Conservation (phyloP, 2,329 filamentous ascomycete species). For the Aureobasidium pullulans region DNA sequence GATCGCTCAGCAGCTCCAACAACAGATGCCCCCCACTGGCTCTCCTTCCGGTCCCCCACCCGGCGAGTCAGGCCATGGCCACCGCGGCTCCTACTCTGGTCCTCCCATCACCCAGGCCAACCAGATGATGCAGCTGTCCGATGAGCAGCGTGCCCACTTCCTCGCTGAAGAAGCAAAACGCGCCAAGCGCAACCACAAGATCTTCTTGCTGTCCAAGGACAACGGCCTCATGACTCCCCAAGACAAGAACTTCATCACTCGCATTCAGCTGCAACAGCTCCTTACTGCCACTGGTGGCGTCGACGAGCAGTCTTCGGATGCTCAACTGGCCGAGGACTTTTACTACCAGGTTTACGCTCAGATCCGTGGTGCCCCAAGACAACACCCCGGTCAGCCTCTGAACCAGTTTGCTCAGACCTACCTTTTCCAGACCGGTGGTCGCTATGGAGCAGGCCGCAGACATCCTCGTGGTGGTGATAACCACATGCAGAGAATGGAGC, state of each 20-base stretch:
- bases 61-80: slow-evolving; percentile 24
- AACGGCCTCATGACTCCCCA: slow-evolving; percentile 98
- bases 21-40: slow-evolving; percentile 7
- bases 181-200: slow-evolving; percentile 97
- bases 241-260: slow-evolving; percentile 98
- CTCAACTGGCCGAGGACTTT: slow-evolving; percentile 83
- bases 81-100: slow-evolving; percentile 42
- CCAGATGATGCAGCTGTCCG: slow-evolving; percentile 68
- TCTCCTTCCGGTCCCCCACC: slow-evolving; percentile 10
- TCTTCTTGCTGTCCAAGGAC: slow-evolving; percentile 83
- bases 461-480: slow-evolving; percentile 83
- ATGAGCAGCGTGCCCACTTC: slow-evolving; percentile 76
- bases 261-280: slow-evolving; percentile 93
- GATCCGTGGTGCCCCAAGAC: slow-evolving; percentile 80
- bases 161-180: slow-evolving; percentile 87
- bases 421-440: slow-evolving; percentile 85
- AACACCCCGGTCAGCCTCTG: slow-evolving; percentile 85
- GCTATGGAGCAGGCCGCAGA: slow-evolving; percentile 62
- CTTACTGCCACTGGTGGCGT: slow-evolving; percentile 86
- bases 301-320: slow-evolving; percentile 70
- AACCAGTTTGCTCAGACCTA: slow-evolving; percentile 98
- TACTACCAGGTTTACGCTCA: slow-evolving; percentile 98
- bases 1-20: slow-evolving; percentile 20
- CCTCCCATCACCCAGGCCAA: slow-evolving; percentile 60
- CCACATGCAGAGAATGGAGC: slow-evolving; percentile 97